Conservation (phyloP, 1,284 basidiomycete species). For the Ceratorhiza oryzae-sativae region DNA sequence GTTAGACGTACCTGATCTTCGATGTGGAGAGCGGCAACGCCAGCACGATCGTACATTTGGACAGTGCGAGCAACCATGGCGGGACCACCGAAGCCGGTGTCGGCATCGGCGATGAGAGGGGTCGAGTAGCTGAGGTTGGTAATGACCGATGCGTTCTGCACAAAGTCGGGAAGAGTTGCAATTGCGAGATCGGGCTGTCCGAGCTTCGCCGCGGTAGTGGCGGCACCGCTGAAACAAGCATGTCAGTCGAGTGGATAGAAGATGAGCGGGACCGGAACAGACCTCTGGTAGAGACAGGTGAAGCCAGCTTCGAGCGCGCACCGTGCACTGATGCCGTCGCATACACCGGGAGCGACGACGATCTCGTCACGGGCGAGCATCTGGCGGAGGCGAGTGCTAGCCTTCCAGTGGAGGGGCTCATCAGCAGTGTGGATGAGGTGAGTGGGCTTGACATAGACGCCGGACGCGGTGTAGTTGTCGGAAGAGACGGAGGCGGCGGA, state of each 20-base stretch:
- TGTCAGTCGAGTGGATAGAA: neutral
- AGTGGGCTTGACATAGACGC: conserved; percentile 23
- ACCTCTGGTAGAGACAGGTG: conserved; percentile 74
- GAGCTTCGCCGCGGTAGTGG: conserved; percentile 76
- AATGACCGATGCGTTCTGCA: conserved; percentile 67
- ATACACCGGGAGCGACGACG: conserved; percentile 71
- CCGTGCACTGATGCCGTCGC: conserved; percentile 73
- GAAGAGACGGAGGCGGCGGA: neutral
- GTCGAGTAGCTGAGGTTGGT: conserved; percentile 56
- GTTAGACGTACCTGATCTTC: conserved; percentile 72
- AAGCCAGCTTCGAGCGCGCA: conserved; percentile 81
- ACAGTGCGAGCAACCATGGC: conserved; percentile 80
- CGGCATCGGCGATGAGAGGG: conserved; percentile 77
- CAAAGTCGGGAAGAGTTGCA: conserved; percentile 79
- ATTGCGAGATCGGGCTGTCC: conserved; percentile 82
- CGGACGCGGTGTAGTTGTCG: neutral
- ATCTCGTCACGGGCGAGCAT: conserved; percentile 79
- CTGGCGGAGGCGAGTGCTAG: conserved; percentile 74
- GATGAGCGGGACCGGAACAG: neutral
- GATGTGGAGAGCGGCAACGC: conserved; percentile 79
- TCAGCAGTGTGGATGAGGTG: conserved; percentile 35
- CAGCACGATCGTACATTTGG: conserved; percentile 70
- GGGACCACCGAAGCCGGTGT: conserved; percentile 83
- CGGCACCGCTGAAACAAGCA: conserved; percentile 61
- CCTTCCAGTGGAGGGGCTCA: conserved; percentile 64